Base-by-base conservation (phyloP, 2,329 filamentous ascomycete species). In the Calonectria pauciramosa region DNA sequence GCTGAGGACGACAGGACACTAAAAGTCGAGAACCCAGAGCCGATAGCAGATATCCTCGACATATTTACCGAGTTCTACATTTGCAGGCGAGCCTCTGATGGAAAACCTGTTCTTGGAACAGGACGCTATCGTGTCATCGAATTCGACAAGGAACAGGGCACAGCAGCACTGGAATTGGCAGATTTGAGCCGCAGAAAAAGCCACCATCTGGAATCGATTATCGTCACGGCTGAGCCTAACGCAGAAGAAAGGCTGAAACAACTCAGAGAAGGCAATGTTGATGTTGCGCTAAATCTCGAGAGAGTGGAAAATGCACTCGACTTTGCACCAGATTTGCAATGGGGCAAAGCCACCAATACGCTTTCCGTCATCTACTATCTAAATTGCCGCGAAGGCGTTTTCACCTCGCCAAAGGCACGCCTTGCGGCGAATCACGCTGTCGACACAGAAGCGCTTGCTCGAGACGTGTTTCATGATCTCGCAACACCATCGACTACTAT, bases 251-350 rank as follows among this genome's bases (percentile, higher is more conserved):
- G 64, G 26, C 16, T 67, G 20, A 38, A 52, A 30, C 28, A 52
- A 16, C 44, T 67, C 1, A 36, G 14, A 34, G 44, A 67, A 38
- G 64, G 64, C 10, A 52, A 67, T 28, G 44, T 38, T 23, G 47
- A 67, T 52, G 64, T 67, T 52, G 64, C 64, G 9, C n/a, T 67
- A n/a, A 67, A 67, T 34, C 64, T 67, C 13, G 64, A 67, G 18
- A 51, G 28, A 38, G 16, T 67, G 44, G 64, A 67, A 5, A 8
- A 34, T 14, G n/a, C 41, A 10, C 64, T 47, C 8, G 23, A 51
- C 20, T 67, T 67, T 34, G 13, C 16, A n/a, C 44, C 47, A 20
- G 36, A 26, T 38, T 32, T 67, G 13, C 64, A 67, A 34, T 67
- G 64, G 64, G 64, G 64, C 7, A 52, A 20, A 28, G n/a, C 64